A percentile compares a stretch with the other conserved stretches of the same genome.
phyloP scores from a whole-genome alignment of 2,329 filamentous ascomycete species.

The Epicoccum sorghinum region DNA sequence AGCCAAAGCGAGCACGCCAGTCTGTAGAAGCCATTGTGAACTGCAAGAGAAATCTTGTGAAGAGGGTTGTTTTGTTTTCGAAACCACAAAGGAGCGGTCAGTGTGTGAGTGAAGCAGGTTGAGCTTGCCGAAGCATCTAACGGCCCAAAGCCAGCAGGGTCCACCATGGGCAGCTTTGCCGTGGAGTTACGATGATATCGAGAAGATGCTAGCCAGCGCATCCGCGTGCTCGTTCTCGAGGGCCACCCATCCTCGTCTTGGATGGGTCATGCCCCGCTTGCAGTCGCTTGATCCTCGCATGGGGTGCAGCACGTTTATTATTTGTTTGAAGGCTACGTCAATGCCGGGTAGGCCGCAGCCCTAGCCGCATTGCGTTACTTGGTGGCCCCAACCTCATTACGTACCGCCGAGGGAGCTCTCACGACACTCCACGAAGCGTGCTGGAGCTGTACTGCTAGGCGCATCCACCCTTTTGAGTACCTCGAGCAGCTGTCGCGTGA shows the following conservation, averaged over 20 bases:
- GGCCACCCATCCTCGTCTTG: constrained; percentile 8
- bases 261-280: constrained; percentile 7
- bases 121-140: constrained; percentile 13
- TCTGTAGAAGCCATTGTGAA: constrained; percentile 35
- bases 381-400: constrained; percentile 18
- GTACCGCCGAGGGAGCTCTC: constrained; percentile 27
- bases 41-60: neutral
- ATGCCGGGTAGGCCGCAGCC: constrained; percentile 23
- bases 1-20: constrained; percentile 52
- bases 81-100: constrained; percentile 13
- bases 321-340: constrained; percentile 22
- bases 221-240: neutral
- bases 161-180: constrained; percentile 1
- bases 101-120: constrained; percentile 9
- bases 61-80: constrained; percentile 9
- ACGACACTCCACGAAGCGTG: constrained; percentile 36
- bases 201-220: constrained; percentile 10
- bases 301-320: constrained; percentile 9
- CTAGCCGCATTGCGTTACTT: constrained; percentile 11
- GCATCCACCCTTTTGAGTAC: constrained; percentile 3
- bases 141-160: constrained; percentile 16
- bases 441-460: constrained; percentile 17
- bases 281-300: constrained; percentile 8
- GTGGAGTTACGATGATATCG: neutral
- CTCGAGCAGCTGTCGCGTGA: constrained; percentile 18